phyloP scores from a whole-genome alignment of 352 stramenopile genomes.

The Blastocystis sp. region DNA sequence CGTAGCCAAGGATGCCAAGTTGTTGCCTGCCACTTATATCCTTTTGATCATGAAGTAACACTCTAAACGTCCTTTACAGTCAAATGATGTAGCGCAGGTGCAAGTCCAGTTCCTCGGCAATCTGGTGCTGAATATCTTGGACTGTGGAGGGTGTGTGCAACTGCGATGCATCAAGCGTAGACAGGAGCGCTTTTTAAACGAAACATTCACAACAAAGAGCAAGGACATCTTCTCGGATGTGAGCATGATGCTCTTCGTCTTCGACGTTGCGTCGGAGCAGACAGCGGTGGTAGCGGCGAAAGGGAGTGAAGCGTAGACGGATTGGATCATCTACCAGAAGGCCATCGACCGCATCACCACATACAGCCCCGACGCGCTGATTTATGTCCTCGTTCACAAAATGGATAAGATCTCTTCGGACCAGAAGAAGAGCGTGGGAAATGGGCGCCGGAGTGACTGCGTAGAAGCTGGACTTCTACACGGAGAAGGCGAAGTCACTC shows the following conservation, averaged over 20 bases:
- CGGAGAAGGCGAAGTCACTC: slow-evolving; percentile 44
- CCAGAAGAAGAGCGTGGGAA: neutral
- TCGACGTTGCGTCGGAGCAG: slow-evolving; percentile 88
- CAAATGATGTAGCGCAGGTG: slow-evolving; percentile 86
- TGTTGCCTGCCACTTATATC: slow-evolving; percentile 86
- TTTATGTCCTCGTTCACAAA: slow-evolving; percentile 99
- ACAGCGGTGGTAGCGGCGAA: slow-evolving; percentile 73
- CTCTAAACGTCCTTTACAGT: neutral
- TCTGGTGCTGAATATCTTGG: slow-evolving; percentile 96
- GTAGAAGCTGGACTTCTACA: slow-evolving; percentile 54
- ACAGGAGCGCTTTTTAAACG: slow-evolving; percentile 96
- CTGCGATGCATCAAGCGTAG: slow-evolving; percentile 76
- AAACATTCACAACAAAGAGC: slow-evolving; percentile 97
- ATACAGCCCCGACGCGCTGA: slow-evolving; percentile 93
- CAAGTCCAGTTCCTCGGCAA: slow-evolving; percentile 92
- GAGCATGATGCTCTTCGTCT: slow-evolving; percentile 96
- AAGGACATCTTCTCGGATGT: slow-evolving; percentile 98
- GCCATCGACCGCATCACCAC: slow-evolving; percentile 91
- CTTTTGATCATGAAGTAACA: slow-evolving; percentile 31
- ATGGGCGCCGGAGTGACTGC: slow-evolving; percentile 5
- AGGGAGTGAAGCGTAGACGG: slow-evolving; percentile 74
- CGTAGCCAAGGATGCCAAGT: slow-evolving; percentile 90
- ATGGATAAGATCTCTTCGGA: slow-evolving; percentile 86
- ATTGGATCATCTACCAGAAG: slow-evolving; percentile 51
- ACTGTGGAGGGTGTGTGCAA: slow-evolving; percentile 83